phyloP scores from a whole-genome alignment of 768 basidiomycete genomes.

The Steccherinum ochraceum region DNA sequence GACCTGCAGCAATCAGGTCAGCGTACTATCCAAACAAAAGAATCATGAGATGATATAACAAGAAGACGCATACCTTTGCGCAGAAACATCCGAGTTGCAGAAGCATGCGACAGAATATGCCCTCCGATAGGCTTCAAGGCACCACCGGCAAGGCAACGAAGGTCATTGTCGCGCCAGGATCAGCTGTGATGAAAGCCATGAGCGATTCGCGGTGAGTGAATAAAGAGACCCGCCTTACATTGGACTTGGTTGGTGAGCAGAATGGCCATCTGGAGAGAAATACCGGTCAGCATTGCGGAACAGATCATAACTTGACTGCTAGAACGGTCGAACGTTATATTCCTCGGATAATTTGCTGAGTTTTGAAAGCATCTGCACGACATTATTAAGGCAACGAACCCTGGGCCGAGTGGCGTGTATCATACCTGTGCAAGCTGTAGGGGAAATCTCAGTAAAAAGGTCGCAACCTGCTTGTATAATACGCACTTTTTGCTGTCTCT shows the following conservation, averaged over 20 bases:
- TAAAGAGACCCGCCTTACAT: slow-evolving; percentile 38
- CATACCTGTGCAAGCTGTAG: slow-evolving; percentile 77
- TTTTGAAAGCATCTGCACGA: slow-evolving; percentile 76
- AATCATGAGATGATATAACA: slow-evolving; percentile 75
- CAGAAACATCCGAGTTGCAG: slow-evolving; percentile 81
- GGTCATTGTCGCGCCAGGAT: slow-evolving; percentile 92
- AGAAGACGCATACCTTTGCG: slow-evolving; percentile 61
- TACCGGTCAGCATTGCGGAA: slow-evolving; percentile 15
- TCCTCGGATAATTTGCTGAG: slow-evolving; percentile 90
- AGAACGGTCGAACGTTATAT: slow-evolving; percentile 77
- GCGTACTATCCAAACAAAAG: slow-evolving; percentile 77
- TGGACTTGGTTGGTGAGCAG: slow-evolving; percentile 93
- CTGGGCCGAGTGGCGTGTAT: not conserved
- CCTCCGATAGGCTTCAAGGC: slow-evolving; percentile 89
- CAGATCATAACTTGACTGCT: too few species aligned
- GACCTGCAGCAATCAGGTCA: slow-evolving; percentile 76
- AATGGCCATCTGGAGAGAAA: slow-evolving; percentile 73
- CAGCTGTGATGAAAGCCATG: slow-evolving; percentile 43
- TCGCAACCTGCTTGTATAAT: too few species aligned
- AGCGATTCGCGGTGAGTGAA: not conserved
- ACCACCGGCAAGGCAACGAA: slow-evolving; percentile 92
- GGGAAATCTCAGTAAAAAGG: too few species aligned
- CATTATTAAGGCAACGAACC: not conserved
- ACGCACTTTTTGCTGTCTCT: slow-evolving; percentile 82
- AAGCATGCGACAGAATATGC: slow-evolving; percentile 82